Base-by-base conservation (phyloP, 805 yeast species). In the Kodamaea kaohsiungensis region DNA sequence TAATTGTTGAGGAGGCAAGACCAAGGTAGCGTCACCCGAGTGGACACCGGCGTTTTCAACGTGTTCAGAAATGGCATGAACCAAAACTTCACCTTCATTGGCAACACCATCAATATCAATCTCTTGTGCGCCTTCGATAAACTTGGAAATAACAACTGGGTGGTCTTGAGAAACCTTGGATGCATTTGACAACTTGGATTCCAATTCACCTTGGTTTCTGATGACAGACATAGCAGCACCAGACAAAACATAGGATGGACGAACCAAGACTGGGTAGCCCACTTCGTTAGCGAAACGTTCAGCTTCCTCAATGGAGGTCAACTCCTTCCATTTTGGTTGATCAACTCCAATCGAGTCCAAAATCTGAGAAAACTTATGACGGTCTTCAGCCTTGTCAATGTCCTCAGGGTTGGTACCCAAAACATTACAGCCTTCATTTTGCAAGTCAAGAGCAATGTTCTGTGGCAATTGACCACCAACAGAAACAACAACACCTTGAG, bases 171-270 rank as follows among this genome's bases (percentile, higher is more conserved):
- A 89, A 54, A 93, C 97, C 64, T 89, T 86, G 42, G 97, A 85
- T 46, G 99, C 99, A 65, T 87, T 85, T 56, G 87, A 84, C 65
- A 93, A 80, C 73, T 95, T 91, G 49, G 83, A 69, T 63, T 87
- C 95, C 61, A 93, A 83, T 71, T 95, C 98, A 48, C 80, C 76
- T 69, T 87, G 87, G 58, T 82, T 83, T 67, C 83, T 83, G 61
- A 95, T 92, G 43, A 91, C 97, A 57, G 95, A 87, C 99, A 93
- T 95, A 56, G 99, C 98, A 58, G 99, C 98, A 77, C 99, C 99
- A 54, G 97, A 89, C 60, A 93, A 81, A 48, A 93, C 99, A 68
- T 93, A 93, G 1, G 98, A 92, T 51, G 99, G 99, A 77, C 99
- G 90, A 56, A 93, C 97, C 63, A 93, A 82, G 9, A 93, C 99